phyloP scores from a whole-genome alignment of 371 early-diverging fungal species.

The Zopfochytrium polystomum region DNA sequence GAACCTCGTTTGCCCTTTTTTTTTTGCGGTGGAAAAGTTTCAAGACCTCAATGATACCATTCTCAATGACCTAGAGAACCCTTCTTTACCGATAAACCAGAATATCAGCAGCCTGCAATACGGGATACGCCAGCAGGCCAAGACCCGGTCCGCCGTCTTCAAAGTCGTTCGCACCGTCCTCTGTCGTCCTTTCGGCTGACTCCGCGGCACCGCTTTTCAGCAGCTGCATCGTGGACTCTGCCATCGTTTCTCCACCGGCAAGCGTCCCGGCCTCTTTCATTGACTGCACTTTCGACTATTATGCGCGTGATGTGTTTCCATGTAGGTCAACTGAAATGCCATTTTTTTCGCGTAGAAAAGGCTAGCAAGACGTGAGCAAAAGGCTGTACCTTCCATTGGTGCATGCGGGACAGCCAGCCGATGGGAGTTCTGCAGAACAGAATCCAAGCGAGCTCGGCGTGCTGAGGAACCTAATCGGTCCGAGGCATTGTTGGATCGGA shows the following conservation, averaged over 20 bases:
- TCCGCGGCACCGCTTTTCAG: slow-evolving; percentile 1
- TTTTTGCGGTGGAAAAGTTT: background rate
- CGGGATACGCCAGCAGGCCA: slow-evolving; percentile 89
- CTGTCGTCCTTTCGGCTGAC: too few relatives aligned
- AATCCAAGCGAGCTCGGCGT: slow-evolving; percentile 84
- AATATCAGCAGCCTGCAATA: slow-evolving; percentile 93
- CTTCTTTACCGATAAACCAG: slow-evolving; percentile 61
- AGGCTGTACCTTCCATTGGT: slow-evolving; percentile 96
- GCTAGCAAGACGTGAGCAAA: slow-evolving; percentile 4
- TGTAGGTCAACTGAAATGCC: background rate
- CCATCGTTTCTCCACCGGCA: slow-evolving; percentile 14
- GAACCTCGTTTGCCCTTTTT: slow-evolving; percentile 81
- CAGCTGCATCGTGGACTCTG: slow-evolving; percentile 16
- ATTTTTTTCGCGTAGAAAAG: slow-evolving; percentile 12
- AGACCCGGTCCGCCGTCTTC: slow-evolving; percentile 43
- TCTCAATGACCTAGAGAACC: background rate
- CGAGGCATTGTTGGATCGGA: too few relatives aligned
- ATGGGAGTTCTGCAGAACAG: slow-evolving; percentile 82
- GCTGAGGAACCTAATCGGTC: too few relatives aligned
- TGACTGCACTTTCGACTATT: slow-evolving; percentile 15
- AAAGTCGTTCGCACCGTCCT: too few relatives aligned
- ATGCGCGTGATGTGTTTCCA: background rate
- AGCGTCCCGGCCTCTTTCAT: slow-evolving; percentile 7
- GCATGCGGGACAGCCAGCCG: slow-evolving; percentile 88
- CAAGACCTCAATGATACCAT: background rate